These are phyloP conservation scores for Diaporthe ilicicola DNA, from an alignment of 2,329 filamentous ascomycete species.

Conservation along the genomic window DNA sequence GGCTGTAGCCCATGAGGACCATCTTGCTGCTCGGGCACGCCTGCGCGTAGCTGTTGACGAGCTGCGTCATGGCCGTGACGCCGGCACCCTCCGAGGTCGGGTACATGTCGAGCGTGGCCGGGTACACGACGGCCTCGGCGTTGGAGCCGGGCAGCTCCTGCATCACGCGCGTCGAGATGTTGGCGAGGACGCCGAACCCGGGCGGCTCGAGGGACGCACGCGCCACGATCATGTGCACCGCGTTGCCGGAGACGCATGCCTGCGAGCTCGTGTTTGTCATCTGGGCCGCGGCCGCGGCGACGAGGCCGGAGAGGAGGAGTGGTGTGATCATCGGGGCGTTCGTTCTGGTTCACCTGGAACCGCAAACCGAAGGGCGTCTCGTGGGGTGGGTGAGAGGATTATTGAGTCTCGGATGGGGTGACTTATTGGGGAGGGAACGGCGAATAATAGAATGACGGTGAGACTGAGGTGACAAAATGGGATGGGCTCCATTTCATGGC, in stretches of 20 bases:
- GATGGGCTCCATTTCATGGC: not conserved
- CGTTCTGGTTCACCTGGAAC: not conserved
- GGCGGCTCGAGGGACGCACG: conserved; percentile 36
- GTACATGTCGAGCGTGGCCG: conserved; percentile 39
- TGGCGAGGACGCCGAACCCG: conserved; percentile 36
- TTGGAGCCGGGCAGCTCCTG: conserved; percentile 36
- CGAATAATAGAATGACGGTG: not conserved
- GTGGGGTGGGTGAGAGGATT: not conserved
- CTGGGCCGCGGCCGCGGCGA: conserved; percentile 11
- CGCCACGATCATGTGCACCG: conserved; percentile 39
- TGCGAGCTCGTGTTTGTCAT: conserved; percentile 9
- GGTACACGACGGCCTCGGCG: conserved; percentile 38
- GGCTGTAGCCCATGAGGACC: conserved; percentile 40
- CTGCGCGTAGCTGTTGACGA: conserved; percentile 33
- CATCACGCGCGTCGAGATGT: conserved; percentile 37
- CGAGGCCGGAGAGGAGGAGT: conserved; percentile 17
- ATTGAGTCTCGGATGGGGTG: not conserved
- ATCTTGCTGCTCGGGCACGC: conserved; percentile 38
- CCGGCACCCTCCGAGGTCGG: conserved; percentile 34
- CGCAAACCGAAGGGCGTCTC: not conserved
- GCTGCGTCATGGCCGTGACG: conserved; percentile 32
- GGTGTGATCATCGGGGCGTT: not conserved
- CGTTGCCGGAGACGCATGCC: conserved; percentile 34
- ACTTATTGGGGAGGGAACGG: not conserved
- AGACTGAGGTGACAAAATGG: not conserved